Base-by-base conservation (phyloP, 2,329 filamentous ascomycete species). In the Talaromyces sp. region DNA sequence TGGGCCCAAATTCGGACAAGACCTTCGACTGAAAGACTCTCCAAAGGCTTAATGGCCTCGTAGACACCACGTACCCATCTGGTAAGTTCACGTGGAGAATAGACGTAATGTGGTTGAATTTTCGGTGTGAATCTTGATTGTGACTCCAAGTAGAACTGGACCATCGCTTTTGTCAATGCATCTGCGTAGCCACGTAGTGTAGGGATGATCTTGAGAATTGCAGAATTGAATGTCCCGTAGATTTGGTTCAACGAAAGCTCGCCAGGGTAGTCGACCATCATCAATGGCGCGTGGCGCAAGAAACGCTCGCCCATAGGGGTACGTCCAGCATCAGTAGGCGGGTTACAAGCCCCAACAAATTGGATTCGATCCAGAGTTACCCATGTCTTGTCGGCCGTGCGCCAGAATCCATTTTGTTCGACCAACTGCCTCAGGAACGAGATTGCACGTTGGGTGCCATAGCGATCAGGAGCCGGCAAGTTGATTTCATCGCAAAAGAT, bases 401-500 rank as follows among this genome's bases (percentile, higher is more conserved):
- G 86, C 96, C 96, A 99, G 84, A 99, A 99, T 31, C 95, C 95
- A 68, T 98, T 98, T 72, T 99, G 95, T 75, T 99, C 95, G 55
- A 99, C 93, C 64, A 99, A 86, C 74, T 99, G 95, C 68, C 96
- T 88, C 66, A 99, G 77, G 84, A 99, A 99, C 6, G 95, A 96
- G 65, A 99, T 99, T 35, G 95, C 95, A 64, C 95, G 88, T 75
- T 99, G 95, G 1, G 96, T 99, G 59, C 93, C 93, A 73, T 99
- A 99, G 69, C 92, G 93, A 78, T 99, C 95, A 3, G 95, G 95
- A 4, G 95, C 93, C 7, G 95, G 95, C 81, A 99, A 83, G 77
- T 99, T 99, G 79, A 99, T 99, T 75, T 99, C 95, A 73, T 99
- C 95, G 70, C 95, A 99, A 83, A 99, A 99, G 64, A 99, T 86